Conservation (phyloP, 805 yeast genomes). For the Spathaspora sp. region DNA sequence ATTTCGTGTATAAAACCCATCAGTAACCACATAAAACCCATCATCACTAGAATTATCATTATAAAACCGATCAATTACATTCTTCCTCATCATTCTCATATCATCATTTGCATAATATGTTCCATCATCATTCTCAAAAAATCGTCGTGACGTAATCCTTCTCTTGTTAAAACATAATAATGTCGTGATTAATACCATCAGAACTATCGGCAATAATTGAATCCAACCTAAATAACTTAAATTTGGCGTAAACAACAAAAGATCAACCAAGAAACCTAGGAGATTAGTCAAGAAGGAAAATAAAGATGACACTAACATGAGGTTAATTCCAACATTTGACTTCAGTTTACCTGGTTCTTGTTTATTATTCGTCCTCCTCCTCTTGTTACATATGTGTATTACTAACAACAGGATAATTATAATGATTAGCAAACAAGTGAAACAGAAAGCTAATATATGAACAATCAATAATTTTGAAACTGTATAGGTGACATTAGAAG, state of each 20-base stretch:
- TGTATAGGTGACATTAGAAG: conserved; percentile 35
- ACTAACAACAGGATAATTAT: conserved; percentile 9
- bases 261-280: conserved; percentile 77
- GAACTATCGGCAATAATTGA: conserved; percentile 62
- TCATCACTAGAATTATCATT: conserved; percentile 38
- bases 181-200: conserved; percentile 61
- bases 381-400: not conserved
- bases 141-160: conserved; percentile 50
- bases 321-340: conserved; percentile 28
- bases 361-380: not conserved
- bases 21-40: conserved; percentile 41
- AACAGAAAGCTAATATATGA: conserved; percentile 37
- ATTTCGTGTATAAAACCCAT: conserved; percentile 31
- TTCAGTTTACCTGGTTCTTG: too few species aligned
- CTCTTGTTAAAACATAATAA: conserved; percentile 71
- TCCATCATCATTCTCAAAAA: conserved; percentile 26
- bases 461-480: conserved; percentile 40
- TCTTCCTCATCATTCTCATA: conserved; percentile 25
- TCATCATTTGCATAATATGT: conserved; percentile 27
- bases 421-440: conserved; percentile 19
- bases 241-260: conserved; percentile 71
- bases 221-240: conserved; percentile 86
- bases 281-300: conserved; percentile 68
- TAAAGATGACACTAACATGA: conserved; percentile 55
- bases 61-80: conserved; percentile 8